Base-by-base conservation (phyloP, 2,329 filamentous ascomycete species). In the Fusarium pseudograminearum region DNA sequence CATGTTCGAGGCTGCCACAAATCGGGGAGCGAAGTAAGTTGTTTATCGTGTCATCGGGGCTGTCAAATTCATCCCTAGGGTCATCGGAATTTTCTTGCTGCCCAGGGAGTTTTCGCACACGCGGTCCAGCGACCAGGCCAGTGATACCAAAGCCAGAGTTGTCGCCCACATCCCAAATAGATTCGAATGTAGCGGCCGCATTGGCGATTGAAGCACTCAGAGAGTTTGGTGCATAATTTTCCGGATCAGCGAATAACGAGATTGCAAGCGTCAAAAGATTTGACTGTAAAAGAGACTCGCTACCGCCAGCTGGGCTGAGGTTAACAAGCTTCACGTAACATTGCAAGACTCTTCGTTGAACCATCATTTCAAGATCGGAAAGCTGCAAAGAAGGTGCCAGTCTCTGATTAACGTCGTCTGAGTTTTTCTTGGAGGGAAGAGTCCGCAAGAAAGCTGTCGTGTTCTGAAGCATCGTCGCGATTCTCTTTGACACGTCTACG, bases 71-170 rank as follows among this genome's bases (percentile, higher is more conserved):
- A 51, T 84, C 80, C 78, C 73, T 44, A 71, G 71, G 79, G 34
- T 86, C 83, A 15, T 80, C 75, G 0, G 82, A 78, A 51, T 80
- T 77, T 18, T 89, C 86, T 61, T 91, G 88, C 74, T 92, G 90
- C 30, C 93, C 92, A 16, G 90, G 89, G 59, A 94, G 84, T 28
- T 86, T 87, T 73, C 86, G 89, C 20, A 94, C 84, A 55, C 91
- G 87, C 76, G 96, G 94, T 0, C 93, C 93, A 24, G 88, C 86
- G 2, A 97, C 90, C 24, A 98, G 83, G 2, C 94, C 93, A 12
- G 93, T 97, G 18, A 99, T 91, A 4, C 97, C 96, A 78, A 97
- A 98, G 2, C 94, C 95, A 73, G 91, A 94, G 76, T 98, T 98
- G 78, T 99, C 96, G 11, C 90, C 92, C 9, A 97, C 88, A 67